These are phyloP conservation scores for Thelonectria discophora DNA, from an alignment of 2,329 filamentous ascomycete genomes.

Conservation along the genomic window DNA sequence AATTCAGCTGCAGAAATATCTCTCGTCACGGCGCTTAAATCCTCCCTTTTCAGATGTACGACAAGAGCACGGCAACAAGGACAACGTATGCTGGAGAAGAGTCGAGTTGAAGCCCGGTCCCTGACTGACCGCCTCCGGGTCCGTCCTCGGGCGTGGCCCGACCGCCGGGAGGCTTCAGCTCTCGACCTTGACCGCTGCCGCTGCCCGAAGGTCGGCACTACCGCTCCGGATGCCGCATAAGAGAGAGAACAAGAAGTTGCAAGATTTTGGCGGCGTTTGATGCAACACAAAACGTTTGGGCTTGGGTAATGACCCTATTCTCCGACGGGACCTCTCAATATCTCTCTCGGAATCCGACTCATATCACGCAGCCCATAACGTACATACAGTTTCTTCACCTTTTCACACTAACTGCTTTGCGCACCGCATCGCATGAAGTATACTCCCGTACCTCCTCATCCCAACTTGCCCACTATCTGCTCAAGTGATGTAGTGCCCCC, in stretches of 20 bases:
- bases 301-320: background rate
- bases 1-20: background rate
- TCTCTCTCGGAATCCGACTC: constrained; percentile 11
- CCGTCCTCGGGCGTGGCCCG: constrained; percentile 8
- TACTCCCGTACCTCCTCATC: background rate
- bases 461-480: constrained; percentile 4
- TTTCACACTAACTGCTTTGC: background rate
- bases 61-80: too few relatives aligned
- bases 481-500: background rate
- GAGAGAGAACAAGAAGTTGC: background rate
- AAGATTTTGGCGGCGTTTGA: too few relatives aligned
- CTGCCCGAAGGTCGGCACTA: constrained; percentile 12
- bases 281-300: too few relatives aligned
- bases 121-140: constrained; percentile 14
- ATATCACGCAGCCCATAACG: background rate
- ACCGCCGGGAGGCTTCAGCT: constrained; percentile 7
- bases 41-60: background rate
- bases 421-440: background rate
- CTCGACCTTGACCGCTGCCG: constrained; percentile 16
- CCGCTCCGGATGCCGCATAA: constrained; percentile 8
- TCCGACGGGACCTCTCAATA: constrained; percentile 6
- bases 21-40: background rate
- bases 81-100: background rate
- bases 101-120: constrained; percentile 14
- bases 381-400: background rate